Evolutionary conservation across 2,329 filamentous ascomycete genomes (phyloP), one percentile per base, ranked within the genome.

Genomic region (Beauveria rudraprayagi): DNA sequence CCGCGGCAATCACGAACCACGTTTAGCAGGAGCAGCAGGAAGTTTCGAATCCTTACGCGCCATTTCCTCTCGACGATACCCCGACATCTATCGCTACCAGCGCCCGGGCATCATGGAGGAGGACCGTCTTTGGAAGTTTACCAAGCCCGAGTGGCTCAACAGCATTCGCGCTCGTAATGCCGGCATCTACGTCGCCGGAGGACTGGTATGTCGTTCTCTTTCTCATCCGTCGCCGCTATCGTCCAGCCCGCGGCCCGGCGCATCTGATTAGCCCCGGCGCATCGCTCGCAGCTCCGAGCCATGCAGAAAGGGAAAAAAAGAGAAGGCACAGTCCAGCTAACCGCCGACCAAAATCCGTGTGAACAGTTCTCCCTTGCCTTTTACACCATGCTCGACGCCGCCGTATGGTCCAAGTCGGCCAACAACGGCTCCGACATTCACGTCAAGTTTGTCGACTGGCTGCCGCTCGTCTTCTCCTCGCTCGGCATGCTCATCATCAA

Each of bases 401-500:
- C 85, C 64, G 83, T 87, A 55, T 88, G 84, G 83, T 87, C 85
- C 67, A 83, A 85, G 68, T 84, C 81, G 14, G 60, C 77, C 63
- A 76, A 75, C 65, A 88, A 88, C 76, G 80, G 78, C 63, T 85
- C 83, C 60, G 75, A 80, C 71, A 67, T 77, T 43, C 85, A 88
- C 75, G 78, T 89, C 68, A 84, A 78, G 66, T 89, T 87, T 68
- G 78, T 87, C 73, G 85, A 88, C 80, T 88, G 85, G 85, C 81
- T 88, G 65, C 85, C 85, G 56, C 79, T 88, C 66, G 81, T 88
- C 72, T 88, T 87, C 77, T 84, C 81, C 66, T 80, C 81, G 64
- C 77, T 88, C 64, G 85, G 86, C 65, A 88, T 88, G 84, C 79
- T 88, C 62, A 87, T 88, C 72, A 88, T 88, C 78, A 88, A 88